Conservation (phyloP, 2,329 filamentous ascomycete genomes). For the Diaporthe capsici region DNA sequence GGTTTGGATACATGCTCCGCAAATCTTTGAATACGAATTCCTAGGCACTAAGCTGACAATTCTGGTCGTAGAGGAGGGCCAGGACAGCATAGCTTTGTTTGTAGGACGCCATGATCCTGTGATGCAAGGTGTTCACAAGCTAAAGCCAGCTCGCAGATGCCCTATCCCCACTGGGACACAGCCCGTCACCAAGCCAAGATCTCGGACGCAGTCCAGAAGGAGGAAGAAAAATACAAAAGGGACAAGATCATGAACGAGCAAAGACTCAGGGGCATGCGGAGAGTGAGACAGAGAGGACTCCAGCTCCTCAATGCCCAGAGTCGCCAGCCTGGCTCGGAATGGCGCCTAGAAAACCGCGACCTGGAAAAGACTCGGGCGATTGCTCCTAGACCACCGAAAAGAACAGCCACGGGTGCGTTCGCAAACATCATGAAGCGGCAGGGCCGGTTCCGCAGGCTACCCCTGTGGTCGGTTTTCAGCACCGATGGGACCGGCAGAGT, state of each 20-base stretch:
- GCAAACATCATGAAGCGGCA: constrained; percentile 42
- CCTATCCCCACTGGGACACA: constrained; percentile 59
- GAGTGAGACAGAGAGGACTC: constrained; percentile 36
- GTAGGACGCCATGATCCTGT: not conserved
- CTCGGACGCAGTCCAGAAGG: constrained; percentile 36
- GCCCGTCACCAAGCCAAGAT: constrained; percentile 42
- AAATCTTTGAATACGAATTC: rapidly evolving
- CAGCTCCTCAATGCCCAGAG: constrained; percentile 39
- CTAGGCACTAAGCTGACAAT: not conserved
- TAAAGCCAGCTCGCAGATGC: constrained; percentile 49
- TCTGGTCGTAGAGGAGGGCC: not conserved
- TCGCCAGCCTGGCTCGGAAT: constrained; percentile 37
- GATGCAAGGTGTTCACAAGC: rapidly evolving
- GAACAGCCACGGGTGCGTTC: constrained; percentile 37
- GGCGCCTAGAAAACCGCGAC: constrained; percentile 36
- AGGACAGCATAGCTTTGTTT: constrained; percentile 32
- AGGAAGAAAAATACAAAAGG: constrained; percentile 35
- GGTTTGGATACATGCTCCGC: constrained; percentile 11
- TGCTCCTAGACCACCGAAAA: not conserved
- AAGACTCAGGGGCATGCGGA: constrained; percentile 30
- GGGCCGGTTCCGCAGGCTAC: constrained; percentile 31
- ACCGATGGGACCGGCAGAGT: constrained; percentile 34
- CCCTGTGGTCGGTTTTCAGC: constrained; percentile 26
- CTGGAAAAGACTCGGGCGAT: not conserved
- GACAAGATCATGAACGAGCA: constrained; percentile 33